These are phyloP conservation scores for Yarrowia sp. DNA, from an alignment of 805 yeast species.

Conservation along the genomic window DNA sequence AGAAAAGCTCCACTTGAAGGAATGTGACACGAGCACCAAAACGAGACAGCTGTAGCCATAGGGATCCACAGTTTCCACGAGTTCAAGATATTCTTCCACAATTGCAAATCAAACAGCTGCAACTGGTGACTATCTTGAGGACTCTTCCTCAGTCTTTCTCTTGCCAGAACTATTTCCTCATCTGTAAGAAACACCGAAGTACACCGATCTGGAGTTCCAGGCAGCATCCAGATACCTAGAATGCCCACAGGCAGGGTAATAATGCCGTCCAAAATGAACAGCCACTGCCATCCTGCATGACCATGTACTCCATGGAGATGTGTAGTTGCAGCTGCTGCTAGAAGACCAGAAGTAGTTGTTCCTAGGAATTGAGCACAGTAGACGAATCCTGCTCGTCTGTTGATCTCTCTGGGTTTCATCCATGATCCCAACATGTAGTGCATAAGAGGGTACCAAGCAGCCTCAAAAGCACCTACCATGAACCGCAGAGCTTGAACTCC, in stretches of 20 bases:
- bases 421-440: conserved; percentile 47
- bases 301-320: conserved; percentile 60
- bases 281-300: conserved; percentile 63
- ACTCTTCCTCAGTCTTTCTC: conserved; percentile 38
- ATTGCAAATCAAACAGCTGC: conserved; percentile 52
- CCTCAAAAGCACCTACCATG: conserved; percentile 48
- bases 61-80: conserved; percentile 69
- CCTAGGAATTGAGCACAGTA: conserved; percentile 54
- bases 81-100: conserved; percentile 60
- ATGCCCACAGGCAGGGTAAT: conserved; percentile 53
- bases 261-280: conserved; percentile 68
- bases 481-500: conserved; percentile 48
- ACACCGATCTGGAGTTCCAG: conserved; percentile 58
- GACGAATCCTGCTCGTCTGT: conserved; percentile 51
- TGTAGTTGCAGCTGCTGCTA: conserved; percentile 63
- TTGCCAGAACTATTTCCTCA: conserved; percentile 46
- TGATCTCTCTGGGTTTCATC: conserved; percentile 47
- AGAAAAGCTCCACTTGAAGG: conserved; percentile 8
- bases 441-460: conserved; percentile 47
- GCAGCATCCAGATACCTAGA: conserved; percentile 55
- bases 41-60: conserved; percentile 61
- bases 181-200: conserved; percentile 46
- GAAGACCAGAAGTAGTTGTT: conserved; percentile 64
- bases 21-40: conserved; percentile 58
- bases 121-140: conserved; percentile 21